These are phyloP conservation scores for Saposhnikovia divaricata DNA, from an alignment of 129 eudicot genomes.

Conservation along the genomic window DNA sequence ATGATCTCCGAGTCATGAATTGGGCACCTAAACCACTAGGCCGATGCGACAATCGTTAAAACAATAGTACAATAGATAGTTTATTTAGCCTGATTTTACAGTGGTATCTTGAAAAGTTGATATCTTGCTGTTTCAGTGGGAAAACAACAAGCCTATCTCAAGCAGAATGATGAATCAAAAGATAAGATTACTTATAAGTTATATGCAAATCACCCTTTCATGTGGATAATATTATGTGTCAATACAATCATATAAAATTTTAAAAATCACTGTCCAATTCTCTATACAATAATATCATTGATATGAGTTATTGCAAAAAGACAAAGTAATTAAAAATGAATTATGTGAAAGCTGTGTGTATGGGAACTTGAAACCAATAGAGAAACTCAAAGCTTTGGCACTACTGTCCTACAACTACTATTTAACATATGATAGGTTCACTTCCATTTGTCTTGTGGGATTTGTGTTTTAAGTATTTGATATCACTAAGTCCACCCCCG, in stretches of 20 bases:
- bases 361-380: constrained; percentile 50
- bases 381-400: constrained; percentile 19
- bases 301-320: constrained; percentile 12
- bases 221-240: constrained; percentile 2
- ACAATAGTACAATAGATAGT: too few species aligned
- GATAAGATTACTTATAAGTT: background rate
- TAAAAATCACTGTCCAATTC: background rate
- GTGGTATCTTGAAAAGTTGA: background rate
- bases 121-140: background rate
- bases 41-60: too few species aligned
- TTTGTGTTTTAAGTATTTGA: background rate
- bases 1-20: too few species aligned
- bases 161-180: background rate
- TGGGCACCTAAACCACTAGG: too few species aligned
- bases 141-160: background rate
- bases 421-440: constrained; percentile 5
- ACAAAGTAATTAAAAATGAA: constrained; percentile 16
- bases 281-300: background rate
- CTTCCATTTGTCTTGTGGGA: constrained; percentile 25
- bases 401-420: constrained; percentile 8
- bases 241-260: background rate
- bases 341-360: constrained; percentile 25
- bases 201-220: background rate
- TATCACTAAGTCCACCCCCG: background rate
- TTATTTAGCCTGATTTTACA: background rate